A percentile compares a stretch with the other conserved stretches of the same genome.
phyloP scores from a whole-genome alignment of 2,329 filamentous ascomycete genomes.

The Amylocarpus encephaloides region DNA sequence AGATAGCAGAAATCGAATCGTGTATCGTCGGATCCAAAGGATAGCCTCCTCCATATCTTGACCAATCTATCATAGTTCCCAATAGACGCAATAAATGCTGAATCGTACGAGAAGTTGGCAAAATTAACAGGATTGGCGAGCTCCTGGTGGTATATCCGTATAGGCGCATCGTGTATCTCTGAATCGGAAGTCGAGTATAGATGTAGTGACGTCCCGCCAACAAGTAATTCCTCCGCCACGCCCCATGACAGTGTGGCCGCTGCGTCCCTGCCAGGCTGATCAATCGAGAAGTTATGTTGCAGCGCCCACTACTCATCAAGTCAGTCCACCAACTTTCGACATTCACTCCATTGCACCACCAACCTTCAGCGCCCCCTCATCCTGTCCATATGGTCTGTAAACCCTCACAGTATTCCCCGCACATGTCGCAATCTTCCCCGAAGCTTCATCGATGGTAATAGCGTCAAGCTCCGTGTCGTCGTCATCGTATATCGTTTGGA shows the following conservation, averaged over 20 bases:
- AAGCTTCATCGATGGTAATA: constrained; percentile 71
- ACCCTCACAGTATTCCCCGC: constrained; percentile 62
- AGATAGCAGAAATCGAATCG: constrained; percentile 89
- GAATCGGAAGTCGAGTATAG: constrained; percentile 52
- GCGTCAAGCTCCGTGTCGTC: constrained; percentile 59
- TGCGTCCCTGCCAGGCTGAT: constrained; percentile 34
- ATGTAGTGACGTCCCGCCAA: constrained; percentile 63
- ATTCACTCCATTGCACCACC: constrained; percentile 20
- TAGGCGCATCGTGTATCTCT: constrained; percentile 32
- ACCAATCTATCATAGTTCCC: constrained; percentile 74
- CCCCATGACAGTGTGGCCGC: constrained; percentile 77
- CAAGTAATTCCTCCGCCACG: constrained; percentile 72
- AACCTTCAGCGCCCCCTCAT: constrained; percentile 70
- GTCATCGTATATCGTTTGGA: constrained; percentile 90
- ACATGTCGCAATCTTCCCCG: constrained; percentile 78
- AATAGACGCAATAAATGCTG: constrained; percentile 76
- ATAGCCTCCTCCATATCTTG: constrained; percentile 87
- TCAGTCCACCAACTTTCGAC: constrained; percentile 16
- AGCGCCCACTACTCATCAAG: constrained; percentile 49
- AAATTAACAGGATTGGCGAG: constrained; percentile 69
- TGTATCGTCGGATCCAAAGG: constrained; percentile 75
- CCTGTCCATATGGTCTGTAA: constrained; percentile 67
- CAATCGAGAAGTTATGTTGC: constrained; percentile 52
- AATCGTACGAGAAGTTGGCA: constrained; percentile 79
- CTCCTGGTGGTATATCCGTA: constrained; percentile 64